Evolutionary conservation across 1,284 basidiomycete genomes (phyloP).

Genomic region (Fistulinella staudtii): DNA sequence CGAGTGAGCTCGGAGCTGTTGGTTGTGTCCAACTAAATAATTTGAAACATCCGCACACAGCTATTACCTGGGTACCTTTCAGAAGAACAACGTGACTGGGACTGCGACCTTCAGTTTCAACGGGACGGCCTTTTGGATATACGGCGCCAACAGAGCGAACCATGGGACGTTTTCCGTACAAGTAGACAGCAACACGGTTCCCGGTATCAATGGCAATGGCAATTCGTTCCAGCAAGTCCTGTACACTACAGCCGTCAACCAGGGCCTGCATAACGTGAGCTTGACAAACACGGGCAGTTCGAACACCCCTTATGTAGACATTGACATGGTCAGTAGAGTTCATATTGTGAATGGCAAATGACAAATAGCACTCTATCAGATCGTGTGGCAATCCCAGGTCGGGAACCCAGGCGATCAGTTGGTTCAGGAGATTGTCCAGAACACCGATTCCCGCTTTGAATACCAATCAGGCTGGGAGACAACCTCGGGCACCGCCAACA

Average conservation of each 20-base stretch:
- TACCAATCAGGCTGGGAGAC: conserved; percentile 24
- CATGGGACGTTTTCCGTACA: conserved; percentile 32
- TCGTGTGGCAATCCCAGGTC: conserved; percentile 29
- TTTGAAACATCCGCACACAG: too few relatives aligned
- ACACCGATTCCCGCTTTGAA: conserved; percentile 22
- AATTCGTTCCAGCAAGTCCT: conserved; percentile 26
- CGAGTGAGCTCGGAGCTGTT: conserved; percentile 12
- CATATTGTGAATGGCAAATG: background rate
- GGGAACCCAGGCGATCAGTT: conserved; percentile 17
- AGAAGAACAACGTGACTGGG: conserved; percentile 23
- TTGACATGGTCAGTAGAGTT: conserved; percentile 30
- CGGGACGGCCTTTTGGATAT: conserved; percentile 33
- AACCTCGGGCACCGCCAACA: conserved; percentile 4
- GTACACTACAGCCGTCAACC: conserved; percentile 22
- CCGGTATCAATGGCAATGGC: conserved; percentile 9
- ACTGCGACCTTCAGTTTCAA: conserved; percentile 34
- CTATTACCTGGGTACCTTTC: conserved; percentile 31
- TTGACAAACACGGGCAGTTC: conserved; percentile 27
- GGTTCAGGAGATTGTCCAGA: conserved; percentile 17
- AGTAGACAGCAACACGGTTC: conserved; percentile 21
- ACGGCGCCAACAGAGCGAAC: conserved; percentile 29
- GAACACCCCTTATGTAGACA: conserved; percentile 19
- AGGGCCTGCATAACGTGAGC: conserved; percentile 26
- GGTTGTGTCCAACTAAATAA: too few relatives aligned
- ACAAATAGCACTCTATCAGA: conserved; percentile 11